Conservation (phyloP, 441 rosid genomes). For the Pelargonium fulgidum region DNA sequence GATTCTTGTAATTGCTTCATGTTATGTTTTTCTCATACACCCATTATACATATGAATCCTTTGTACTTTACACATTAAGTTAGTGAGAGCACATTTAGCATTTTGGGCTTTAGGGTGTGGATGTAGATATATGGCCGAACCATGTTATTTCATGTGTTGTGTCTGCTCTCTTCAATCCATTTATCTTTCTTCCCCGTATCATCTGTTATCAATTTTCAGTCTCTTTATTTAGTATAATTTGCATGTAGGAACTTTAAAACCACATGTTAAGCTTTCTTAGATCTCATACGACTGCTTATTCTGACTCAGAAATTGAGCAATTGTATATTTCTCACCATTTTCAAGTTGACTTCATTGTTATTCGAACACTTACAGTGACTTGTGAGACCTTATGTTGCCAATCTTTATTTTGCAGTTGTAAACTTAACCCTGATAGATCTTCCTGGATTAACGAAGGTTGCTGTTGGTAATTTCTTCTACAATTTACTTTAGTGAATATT, state of each 20-base stretch:
- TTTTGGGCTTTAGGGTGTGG: no score
- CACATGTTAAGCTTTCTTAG: neutral
- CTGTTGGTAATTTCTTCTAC: constrained; percentile 63
- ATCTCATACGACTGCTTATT: neutral
- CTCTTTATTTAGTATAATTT: no score
- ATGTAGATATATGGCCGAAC: no score
- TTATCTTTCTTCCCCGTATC: no score
- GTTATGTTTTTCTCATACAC: no score
- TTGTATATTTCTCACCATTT: neutral
- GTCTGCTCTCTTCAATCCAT: no score
- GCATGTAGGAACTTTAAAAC: neutral
- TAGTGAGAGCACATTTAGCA: no score
- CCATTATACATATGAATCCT: no score
- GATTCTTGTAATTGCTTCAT: no score
- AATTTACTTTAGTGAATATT: neutral
- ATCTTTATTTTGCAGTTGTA: constrained; percentile 61
- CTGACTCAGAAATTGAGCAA: neutral
- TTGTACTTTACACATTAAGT: no score
- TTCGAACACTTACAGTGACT: neutral
- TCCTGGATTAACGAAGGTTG: constrained; percentile 99
- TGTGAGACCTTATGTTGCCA: neutral
- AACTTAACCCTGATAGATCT: constrained; percentile 96
- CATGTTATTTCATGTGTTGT: no score
- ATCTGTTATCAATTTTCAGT: no score
- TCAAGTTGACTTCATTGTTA: neutral